A percentile compares a stretch with the other conserved stretches of the same genome.
phyloP scores from a whole-genome alignment of 306 rosid species.

The Argentina anserina region DNA sequence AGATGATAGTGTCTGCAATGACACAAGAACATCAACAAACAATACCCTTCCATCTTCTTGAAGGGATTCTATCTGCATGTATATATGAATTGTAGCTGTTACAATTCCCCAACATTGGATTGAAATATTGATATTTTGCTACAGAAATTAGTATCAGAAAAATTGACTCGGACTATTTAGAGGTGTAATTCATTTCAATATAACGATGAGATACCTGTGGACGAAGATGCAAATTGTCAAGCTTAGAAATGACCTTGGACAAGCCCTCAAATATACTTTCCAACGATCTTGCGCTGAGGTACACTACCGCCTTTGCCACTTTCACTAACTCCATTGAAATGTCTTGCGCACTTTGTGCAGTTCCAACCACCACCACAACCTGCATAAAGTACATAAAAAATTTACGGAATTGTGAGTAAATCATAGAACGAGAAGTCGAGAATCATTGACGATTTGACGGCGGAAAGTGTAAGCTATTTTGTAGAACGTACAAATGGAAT shows the following conservation, averaged over 20 bases:
- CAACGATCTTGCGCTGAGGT: conserved; percentile 64
- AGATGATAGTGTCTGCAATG: conserved; percentile 64
- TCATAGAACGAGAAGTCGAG: too few relatives aligned
- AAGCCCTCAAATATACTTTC: conserved; percentile 54
- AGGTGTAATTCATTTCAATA: neutral
- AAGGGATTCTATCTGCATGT: conserved; percentile 65
- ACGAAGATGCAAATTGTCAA: conserved; percentile 57
- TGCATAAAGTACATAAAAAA: neutral
- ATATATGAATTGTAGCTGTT: neutral
- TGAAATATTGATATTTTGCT: too few relatives aligned
- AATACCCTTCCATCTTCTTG: conserved; percentile 70
- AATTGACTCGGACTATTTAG: neutral
- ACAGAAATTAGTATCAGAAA: too few relatives aligned
- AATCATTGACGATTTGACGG: too few relatives aligned
- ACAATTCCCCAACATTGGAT: neutral
- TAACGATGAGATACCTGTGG: conserved; percentile 46
- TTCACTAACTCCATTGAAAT: conserved; percentile 73
- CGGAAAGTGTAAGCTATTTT: too few relatives aligned
- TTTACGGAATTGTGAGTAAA: too few relatives aligned
- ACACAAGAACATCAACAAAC: conserved; percentile 61
- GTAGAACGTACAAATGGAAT: too few relatives aligned
- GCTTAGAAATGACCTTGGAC: conserved; percentile 72
- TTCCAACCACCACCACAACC: conserved; percentile 86
- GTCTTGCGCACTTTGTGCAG: conserved; percentile 80
- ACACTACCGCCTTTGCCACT: conserved; percentile 60